Evolutionary conservation across 2,329 filamentous ascomycete genomes (phyloP), one percentile per base, ranked within the genome.

Genomic region (Amesomyces nigricolor): DNA sequence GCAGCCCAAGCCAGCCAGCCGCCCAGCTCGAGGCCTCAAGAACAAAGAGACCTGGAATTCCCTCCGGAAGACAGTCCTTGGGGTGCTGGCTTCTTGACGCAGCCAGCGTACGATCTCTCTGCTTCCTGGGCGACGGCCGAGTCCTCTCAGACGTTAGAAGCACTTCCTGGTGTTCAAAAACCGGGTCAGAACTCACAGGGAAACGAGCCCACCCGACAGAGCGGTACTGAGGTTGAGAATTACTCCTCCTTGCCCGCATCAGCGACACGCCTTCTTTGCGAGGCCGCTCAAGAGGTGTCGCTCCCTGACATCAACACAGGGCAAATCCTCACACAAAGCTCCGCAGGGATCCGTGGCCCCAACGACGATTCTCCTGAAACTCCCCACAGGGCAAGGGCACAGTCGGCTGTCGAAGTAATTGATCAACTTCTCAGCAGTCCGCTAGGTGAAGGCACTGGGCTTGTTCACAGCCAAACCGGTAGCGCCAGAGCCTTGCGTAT

Each of bases 271-370:
- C 45, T 22, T 3, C 46, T 47, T 13, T 54, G 39, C 9, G 58
- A 62, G 19, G 48, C 47, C 2, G 62, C 62, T 10, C 61, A 64
- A 29, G 14, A 37, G 10, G 38, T 61, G 19, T 47, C 47, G 9
- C 17, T 52, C 7, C 40, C 35, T 16, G 47, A 32, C 32, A 55
- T 35, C 51, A 30, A 59, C 17, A 47, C 35, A 4, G 49, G 38
- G 7, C 37, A 47, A 6, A 47, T 64, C 11, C 51, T 50, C 7
- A 61, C 55, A 9, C 54, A 62, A 40, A 51, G 39, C 16, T 55
- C 56, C 22, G 22, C 22, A 4, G 40, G 50, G 22, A 6, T 7
- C 19, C 4, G 7, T 8, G 14, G 19, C 4, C 47, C 17, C 10
- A 51, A 22, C 37, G 48, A 53, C 10, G 54, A 56, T 10, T 32